A percentile compares a stretch with the other conserved stretches of the same genome.
Conservation (phyloP, 495 filamentous ascomycete genomes). For the Arthonia radiata region DNA sequence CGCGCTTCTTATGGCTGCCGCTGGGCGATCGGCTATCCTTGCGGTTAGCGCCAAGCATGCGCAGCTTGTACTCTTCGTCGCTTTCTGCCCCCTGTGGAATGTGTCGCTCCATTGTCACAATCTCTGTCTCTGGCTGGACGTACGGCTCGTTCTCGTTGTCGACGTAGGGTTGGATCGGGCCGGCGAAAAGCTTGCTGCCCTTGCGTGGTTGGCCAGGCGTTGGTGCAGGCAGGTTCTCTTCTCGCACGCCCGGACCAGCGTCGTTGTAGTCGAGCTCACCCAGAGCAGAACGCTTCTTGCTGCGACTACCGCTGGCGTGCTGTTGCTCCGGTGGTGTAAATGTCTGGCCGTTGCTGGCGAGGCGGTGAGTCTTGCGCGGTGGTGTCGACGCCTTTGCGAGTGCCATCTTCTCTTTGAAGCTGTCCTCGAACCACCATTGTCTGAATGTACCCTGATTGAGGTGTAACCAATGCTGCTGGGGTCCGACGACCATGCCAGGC, state of each 20-base stretch:
- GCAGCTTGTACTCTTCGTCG: conserved; percentile 53
- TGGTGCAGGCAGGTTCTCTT: conserved; percentile 75
- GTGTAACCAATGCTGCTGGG: conserved; percentile 98
- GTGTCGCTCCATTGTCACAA: conserved; percentile 23
- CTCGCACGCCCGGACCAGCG: conserved; percentile 28
- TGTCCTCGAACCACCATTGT: conserved; percentile 94
- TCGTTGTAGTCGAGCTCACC: conserved; percentile 77
- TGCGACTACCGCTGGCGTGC: no score
- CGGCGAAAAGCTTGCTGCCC: conserved; percentile 36
- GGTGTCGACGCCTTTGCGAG: conserved; percentile 53
- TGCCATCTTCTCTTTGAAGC: conserved; percentile 39
- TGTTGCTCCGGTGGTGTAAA: conserved; percentile 64
- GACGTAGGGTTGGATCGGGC: conserved; percentile 27
- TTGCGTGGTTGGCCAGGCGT: conserved; percentile 94
- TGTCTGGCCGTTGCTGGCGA: conserved; percentile 33
- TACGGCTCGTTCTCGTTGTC: conserved; percentile 14
- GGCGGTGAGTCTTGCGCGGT: conserved; percentile 30
- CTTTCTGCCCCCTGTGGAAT: conserved; percentile 32
- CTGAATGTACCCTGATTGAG: conserved; percentile 90
- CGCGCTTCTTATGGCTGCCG: conserved; percentile 16
- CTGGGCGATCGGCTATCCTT: conserved; percentile 12
- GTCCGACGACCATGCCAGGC: conserved; percentile 95
- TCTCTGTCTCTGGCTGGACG: conserved; percentile 17
- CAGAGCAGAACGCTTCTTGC: conserved; percentile 59
- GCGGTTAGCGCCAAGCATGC: conserved; percentile 28